These are phyloP conservation scores for Calocera cornea DNA, from an alignment of 768 basidiomycete species.

Conservation along the genomic window DNA sequence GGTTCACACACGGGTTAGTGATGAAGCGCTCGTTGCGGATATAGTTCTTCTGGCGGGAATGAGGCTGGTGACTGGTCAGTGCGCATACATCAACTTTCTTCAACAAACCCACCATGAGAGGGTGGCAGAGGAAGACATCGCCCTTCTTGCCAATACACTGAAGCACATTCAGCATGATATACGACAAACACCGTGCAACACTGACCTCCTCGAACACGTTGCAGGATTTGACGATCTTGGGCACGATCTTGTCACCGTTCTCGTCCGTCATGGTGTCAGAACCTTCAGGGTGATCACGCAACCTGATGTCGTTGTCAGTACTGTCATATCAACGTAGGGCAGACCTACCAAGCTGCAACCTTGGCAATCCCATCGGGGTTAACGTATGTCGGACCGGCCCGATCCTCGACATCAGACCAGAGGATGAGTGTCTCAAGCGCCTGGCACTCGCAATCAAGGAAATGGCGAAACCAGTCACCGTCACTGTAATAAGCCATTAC, in stretches of 20 bases:
- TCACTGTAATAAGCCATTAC: background rate
- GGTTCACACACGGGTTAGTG: background rate
- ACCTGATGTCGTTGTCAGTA: background rate
- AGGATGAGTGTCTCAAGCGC: background rate
- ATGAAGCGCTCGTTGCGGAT: conserved; percentile 1
- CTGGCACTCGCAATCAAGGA: background rate
- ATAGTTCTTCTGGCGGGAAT: background rate
- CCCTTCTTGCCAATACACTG: conserved; percentile 1
- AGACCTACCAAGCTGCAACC: background rate
- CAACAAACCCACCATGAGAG: background rate
- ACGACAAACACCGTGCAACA: background rate
- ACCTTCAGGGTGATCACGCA: background rate
- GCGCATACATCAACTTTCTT: background rate
- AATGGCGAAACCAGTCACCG: conserved; percentile 2
- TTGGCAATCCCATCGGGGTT: background rate
- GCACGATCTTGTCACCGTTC: background rate
- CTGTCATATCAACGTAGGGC: background rate
- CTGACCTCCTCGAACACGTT: background rate
- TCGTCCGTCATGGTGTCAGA: conserved; percentile 1
- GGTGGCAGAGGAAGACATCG: background rate
- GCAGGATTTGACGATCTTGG: background rate
- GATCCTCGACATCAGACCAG: background rate
- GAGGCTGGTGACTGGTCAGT: background rate
- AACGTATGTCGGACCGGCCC: background rate
- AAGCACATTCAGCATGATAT: background rate